Conservation (phyloP, 1,139 yeast genomes). For the Suhomyces choctaworum region DNA sequence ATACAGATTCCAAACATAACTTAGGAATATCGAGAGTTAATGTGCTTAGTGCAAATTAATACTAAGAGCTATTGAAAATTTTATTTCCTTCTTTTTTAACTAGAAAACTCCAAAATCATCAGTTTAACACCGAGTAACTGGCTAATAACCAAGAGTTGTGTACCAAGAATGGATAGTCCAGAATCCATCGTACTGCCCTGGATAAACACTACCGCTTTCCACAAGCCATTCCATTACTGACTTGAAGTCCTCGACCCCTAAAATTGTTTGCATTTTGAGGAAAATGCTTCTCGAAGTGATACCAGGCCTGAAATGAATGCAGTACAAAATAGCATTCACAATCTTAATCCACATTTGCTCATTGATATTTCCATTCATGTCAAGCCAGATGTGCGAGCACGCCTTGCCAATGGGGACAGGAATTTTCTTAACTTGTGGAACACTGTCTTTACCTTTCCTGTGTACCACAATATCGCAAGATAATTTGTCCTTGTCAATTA, state of each 20-base stretch:
- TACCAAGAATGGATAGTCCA: slow-evolving; percentile 59
- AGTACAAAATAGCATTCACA: slow-evolving; percentile 48
- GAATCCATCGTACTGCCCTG: slow-evolving; percentile 47
- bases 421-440: slow-evolving; percentile 10
- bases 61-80: too few relatives aligned
- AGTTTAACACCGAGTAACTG: too few relatives aligned
- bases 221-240: slow-evolving; percentile 60
- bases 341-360: slow-evolving; percentile 59
- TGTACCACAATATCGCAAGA: slow-evolving; percentile 60
- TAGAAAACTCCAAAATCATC: too few relatives aligned
- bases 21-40: too few relatives aligned
- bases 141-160: slow-evolving; percentile 32
- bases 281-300: slow-evolving; percentile 39
- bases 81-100: too few relatives aligned
- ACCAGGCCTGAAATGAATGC: slow-evolving; percentile 70
- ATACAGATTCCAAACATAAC: too few relatives aligned
- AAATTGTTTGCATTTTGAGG: slow-evolving; percentile 37
- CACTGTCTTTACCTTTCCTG: slow-evolving; percentile 6
- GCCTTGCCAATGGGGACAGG: slow-evolving; percentile 61
- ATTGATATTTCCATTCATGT: slow-evolving; percentile 61
- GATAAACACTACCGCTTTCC: slow-evolving; percentile 39
- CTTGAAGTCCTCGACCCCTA: slow-evolving; percentile 51
- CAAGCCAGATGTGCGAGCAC: slow-evolving; percentile 74
- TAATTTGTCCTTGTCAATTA: slow-evolving; percentile 58
- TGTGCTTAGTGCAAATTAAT: too few relatives aligned